These are phyloP conservation scores for Coleophoma crateriformis DNA, from an alignment of 2,329 filamentous ascomycete genomes.

Conservation along the genomic window DNA sequence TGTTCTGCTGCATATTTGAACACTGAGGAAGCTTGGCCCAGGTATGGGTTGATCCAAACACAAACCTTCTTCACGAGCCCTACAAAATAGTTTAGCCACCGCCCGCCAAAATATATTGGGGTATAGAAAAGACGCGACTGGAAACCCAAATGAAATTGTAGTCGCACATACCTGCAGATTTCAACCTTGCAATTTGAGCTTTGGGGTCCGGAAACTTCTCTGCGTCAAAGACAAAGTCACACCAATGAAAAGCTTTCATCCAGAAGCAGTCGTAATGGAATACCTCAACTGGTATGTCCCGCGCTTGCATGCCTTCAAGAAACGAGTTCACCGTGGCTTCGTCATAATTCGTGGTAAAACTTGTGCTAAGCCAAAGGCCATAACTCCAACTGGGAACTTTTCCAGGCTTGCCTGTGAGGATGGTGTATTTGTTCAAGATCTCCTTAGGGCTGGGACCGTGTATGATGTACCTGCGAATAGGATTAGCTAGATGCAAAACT, in stretches of 20 bases:
- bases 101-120: not conserved
- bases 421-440: constrained; percentile 60
- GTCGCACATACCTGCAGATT: constrained; percentile 31
- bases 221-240: constrained; percentile 54
- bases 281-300: constrained; percentile 51
- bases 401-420: constrained; percentile 60
- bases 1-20: constrained; percentile 50
- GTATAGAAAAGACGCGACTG: too few relatives aligned
- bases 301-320: constrained; percentile 50
- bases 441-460: constrained; percentile 68
- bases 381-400: constrained; percentile 69
- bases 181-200: constrained; percentile 47
- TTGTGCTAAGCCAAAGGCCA: constrained; percentile 72
- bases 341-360: constrained; percentile 56
- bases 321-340: constrained; percentile 52
- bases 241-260: constrained; percentile 60
- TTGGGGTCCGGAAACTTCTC: constrained; percentile 53
- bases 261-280: constrained; percentile 63
- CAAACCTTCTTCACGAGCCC: constrained; percentile 39
- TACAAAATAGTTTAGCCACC: constrained; percentile 43
- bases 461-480: constrained; percentile 51
- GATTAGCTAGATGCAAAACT: not conserved
- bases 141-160: too few relatives aligned
- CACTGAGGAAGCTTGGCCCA: constrained; percentile 53
- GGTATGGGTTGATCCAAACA: constrained; percentile 60